Evolutionary conservation across 352 stramenopile species (phyloP).

Genomic region (Thraustotheca clavata): DNA sequence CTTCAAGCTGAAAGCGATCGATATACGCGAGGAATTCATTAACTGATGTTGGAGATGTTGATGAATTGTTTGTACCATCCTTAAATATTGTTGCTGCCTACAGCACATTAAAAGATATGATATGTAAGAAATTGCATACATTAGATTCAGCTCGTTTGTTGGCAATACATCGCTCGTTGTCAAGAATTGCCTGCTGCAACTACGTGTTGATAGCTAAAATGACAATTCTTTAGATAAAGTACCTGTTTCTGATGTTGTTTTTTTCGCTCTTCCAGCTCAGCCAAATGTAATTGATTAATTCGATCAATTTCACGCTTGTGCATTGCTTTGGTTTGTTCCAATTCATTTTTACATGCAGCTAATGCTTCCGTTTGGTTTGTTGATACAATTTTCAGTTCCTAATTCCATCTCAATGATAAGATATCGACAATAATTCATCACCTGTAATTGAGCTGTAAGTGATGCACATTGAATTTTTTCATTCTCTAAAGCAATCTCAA

Average conservation of each 20-base stretch:
- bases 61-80: background rate
- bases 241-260: conserved; percentile 13
- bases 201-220: background rate
- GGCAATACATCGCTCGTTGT: conserved; percentile 7
- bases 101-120: background rate
- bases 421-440: background rate
- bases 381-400: background rate
- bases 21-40: conserved; percentile 16
- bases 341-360: background rate
- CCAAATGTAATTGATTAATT: background rate
- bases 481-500: background rate
- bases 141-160: background rate
- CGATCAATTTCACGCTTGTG: conserved; percentile 10
- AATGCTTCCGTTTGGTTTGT: background rate
- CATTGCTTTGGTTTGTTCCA: background rate
- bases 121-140: background rate
- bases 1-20: conserved; percentile 15
- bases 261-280: conserved; percentile 14
- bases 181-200: conserved; percentile 16
- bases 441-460: conserved; percentile 2
- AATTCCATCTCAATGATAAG: background rate
- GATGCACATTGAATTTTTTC: background rate
- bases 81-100: background rate
- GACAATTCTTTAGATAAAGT: background rate
- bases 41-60: background rate